Percentiles rank a stretch among this genome's conserved stretches.
Evolutionary conservation across 169 alveolate genomes (phyloP).

Genomic region (Cardiosporidium cionae): DNA sequence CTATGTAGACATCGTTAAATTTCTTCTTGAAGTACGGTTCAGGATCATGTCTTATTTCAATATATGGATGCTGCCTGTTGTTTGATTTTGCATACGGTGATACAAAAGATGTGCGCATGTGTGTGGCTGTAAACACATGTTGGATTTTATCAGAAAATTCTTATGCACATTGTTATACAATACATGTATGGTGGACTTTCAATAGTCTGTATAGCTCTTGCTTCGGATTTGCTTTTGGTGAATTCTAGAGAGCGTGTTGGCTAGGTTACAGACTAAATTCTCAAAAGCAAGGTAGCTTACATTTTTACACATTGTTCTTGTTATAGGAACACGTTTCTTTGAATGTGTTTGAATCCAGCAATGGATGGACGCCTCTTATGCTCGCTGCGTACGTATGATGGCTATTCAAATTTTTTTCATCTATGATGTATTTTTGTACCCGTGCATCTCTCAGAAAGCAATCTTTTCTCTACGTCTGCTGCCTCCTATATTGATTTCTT

Average conservation of each 20-base stretch:
- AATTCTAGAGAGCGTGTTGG: too few relatives aligned
- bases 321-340: slow-evolving; percentile 20
- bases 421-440: background rate
- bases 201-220: too few relatives aligned
- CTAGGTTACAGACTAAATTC: background rate
- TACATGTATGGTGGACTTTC: background rate
- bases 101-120: too few relatives aligned
- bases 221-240: too few relatives aligned
- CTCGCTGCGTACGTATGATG: slow-evolving; percentile 20
- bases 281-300: background rate
- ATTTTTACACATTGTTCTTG: background rate
- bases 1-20: slow-evolving; percentile 15
- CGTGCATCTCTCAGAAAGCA: too few relatives aligned
- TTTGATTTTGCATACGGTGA: too few relatives aligned
- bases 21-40: slow-evolving; percentile 12
- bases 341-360: slow-evolving; percentile 17
- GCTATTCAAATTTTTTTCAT: background rate
- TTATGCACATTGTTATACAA: background rate
- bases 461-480: too few relatives aligned
- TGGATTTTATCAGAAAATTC: background rate
- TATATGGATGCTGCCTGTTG: background rate
- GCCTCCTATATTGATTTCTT: too few relatives aligned
- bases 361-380: slow-evolving; percentile 31
- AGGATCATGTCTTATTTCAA: background rate
- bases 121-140: too few relatives aligned